Evolutionary conservation across 345 rosid species (phyloP), one percentile per base, ranked within the genome.

Genomic region (Gossypium ekmanianum): DNA sequence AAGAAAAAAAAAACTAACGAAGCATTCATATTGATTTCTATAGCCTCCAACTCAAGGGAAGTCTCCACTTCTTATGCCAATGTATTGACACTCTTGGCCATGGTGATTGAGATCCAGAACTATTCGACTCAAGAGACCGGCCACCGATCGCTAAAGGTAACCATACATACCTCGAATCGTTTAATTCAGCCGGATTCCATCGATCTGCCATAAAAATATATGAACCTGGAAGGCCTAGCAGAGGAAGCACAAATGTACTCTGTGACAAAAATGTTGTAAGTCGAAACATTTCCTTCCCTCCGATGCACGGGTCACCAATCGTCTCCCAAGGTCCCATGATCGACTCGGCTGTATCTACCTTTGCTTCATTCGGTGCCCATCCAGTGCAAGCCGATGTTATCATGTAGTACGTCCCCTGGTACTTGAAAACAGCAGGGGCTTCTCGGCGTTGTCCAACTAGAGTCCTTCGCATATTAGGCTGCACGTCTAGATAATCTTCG

Each of bases 321-420:
- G 88, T 91, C 88, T 95, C 97, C 98, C 99, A 92, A 7, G 96
- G 92, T 22, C 97, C 98, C 97, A 91, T 90, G 22, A 92, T 78
- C 2, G 93, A 89, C 54, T 89, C 98, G 3, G 97, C 93, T 1
- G 94, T 96, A 71, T 93, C 94, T 11, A 88, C 90, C 61, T 90
- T 55, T 2, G 98, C 97, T 81, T 93, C 98, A 44, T 95, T 95
- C n/a, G 98, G 97, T 8, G 97, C 99, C 99, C 99, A 95, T 29
- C 98, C 97, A 2, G 96, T 85, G 77, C 99, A 95, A 44, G 94
- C 93, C 2, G 98, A 95, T 26, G 92, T 91, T 56, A 92, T 82
- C 99, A 95, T 92, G 87, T 95, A 95, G 72, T 92, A 95, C 44
- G 86, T 90, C 11, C 86, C 87, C 44, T 82, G 83, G 77, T 91